Percentiles rank a stretch among this genome's conserved stretches.
Conservation (phyloP, 805 yeast genomes). For the Yarrowia hollandica region DNA sequence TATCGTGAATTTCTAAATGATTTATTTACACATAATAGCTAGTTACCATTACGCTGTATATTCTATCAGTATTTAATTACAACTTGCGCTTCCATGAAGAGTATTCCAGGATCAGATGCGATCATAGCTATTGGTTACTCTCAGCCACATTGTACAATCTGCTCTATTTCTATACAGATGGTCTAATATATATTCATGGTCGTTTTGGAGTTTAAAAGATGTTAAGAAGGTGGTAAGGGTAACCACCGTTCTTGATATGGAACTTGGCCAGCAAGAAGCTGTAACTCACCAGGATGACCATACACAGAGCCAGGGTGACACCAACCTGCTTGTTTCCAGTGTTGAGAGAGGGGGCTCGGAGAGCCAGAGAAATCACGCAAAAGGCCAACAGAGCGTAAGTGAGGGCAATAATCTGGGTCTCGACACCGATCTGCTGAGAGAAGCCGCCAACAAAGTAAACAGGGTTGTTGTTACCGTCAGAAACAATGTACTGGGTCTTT, state of each 20-base stretch:
- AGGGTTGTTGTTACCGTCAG: conserved; percentile 45
- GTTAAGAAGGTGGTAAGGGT: conserved; percentile 66
- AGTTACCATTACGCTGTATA: neutral
- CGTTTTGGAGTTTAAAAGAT: conserved; percentile 32
- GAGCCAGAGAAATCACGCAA: conserved; percentile 57
- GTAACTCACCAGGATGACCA: conserved; percentile 55
- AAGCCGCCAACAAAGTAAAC: conserved; percentile 65
- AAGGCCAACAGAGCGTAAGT: conserved; percentile 70
- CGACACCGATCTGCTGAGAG: conserved; percentile 78
- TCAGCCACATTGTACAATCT: too few relatives aligned
- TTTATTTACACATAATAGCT: too few relatives aligned
- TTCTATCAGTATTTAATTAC: too few relatives aligned
- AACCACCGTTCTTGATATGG: conserved; percentile 67
- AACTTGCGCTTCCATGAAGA: too few relatives aligned
- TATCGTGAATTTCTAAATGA: too few relatives aligned
- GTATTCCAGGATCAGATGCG: too few relatives aligned
- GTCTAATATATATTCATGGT: conserved; percentile 17
- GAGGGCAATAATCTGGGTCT: conserved; percentile 81
- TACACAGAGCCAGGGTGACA: conserved; percentile 49
- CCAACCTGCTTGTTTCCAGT: conserved; percentile 51
- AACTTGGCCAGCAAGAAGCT: conserved; percentile 67
- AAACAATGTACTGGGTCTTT: conserved; percentile 56
- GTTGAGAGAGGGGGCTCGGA: conserved; percentile 54
- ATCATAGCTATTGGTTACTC: too few relatives aligned
- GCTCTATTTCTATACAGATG: conserved; percentile 23